Conservation (phyloP, 306 rosid genomes). For the Cotoneaster glaucophyllus region DNA sequence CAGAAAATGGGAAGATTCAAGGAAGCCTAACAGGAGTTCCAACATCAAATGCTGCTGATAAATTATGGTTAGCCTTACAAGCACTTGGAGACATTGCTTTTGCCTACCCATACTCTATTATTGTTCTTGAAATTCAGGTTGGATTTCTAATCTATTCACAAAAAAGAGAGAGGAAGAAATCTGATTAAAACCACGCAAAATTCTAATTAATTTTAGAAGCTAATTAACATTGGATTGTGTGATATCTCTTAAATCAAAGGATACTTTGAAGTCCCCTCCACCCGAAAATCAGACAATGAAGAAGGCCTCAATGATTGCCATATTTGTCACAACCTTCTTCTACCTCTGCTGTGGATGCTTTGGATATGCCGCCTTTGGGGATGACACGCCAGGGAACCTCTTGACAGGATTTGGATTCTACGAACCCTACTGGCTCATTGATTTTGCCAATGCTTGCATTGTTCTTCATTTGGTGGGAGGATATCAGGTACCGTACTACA, state of each 20-base stretch:
- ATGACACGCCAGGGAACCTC: constrained; percentile 74
- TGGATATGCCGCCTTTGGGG: constrained; percentile 88
- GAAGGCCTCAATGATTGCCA: constrained; percentile 54
- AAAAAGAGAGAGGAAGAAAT: neutral
- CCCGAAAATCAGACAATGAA: constrained; percentile 77
- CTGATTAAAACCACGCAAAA: neutral
- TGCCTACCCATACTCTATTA: constrained; percentile 71
- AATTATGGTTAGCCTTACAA: constrained; percentile 62
- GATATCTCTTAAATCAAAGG: constrained; percentile 37
- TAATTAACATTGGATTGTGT: neutral
- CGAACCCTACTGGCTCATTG: constrained; percentile 80
- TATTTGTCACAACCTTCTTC: constrained; percentile 64
- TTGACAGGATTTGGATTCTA: constrained; percentile 78
- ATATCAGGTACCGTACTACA: constrained; percentile 57
- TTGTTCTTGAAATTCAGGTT: constrained; percentile 85
- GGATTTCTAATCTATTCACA: neutral
- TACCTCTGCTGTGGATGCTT: constrained; percentile 82
- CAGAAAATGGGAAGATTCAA: constrained; percentile 65
- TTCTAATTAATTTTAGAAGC: neutral
- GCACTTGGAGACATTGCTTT: constrained; percentile 84
- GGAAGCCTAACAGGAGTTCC: constrained; percentile 73
- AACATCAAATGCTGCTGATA: constrained; percentile 42
- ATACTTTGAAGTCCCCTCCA: constrained; percentile 75
- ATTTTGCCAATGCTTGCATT: constrained; percentile 81
- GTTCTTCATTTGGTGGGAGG: constrained; percentile 83